Evolutionary conservation across 257 asterid species (phyloP).

Genomic region (Anisodus tanguticus): DNA sequence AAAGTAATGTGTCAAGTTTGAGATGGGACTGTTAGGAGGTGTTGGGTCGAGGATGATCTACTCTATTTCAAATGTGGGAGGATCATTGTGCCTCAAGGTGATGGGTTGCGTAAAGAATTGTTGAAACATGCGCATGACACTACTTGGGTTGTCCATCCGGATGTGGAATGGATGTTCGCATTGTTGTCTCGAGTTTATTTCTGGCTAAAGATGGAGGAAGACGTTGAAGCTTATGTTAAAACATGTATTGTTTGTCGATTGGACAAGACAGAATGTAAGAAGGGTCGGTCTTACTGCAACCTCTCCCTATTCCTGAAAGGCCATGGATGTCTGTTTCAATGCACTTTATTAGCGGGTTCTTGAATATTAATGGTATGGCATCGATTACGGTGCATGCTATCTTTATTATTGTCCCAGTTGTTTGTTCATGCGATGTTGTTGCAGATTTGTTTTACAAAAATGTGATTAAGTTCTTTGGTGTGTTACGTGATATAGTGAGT

Average conservation of each 20-base stretch:
- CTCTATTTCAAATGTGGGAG: background rate
- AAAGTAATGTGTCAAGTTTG: no score
- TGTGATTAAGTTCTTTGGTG: background rate
- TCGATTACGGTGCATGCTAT: background rate
- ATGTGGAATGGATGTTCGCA: no score
- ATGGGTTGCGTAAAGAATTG: background rate
- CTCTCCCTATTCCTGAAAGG: background rate
- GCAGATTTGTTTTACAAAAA: background rate
- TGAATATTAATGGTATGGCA: background rate
- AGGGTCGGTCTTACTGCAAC: background rate
- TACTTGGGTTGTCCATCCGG: background rate
- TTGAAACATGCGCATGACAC: background rate
- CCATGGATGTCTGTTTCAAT: background rate
- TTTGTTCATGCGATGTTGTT: no score
- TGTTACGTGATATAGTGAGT: background rate
- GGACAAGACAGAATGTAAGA: background rate
- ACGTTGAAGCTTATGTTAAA: background rate
- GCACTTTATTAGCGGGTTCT: conserved; percentile 10
- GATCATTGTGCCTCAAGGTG: background rate
- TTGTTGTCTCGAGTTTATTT: background rate
- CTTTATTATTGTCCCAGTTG: no score
- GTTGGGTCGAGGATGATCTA: no score
- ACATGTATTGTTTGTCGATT: no score
- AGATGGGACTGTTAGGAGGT: no score
- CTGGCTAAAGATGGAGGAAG: background rate